Conservation (phyloP, 768 basidiomycete genomes). For the Hemileccinum impolitum region DNA sequence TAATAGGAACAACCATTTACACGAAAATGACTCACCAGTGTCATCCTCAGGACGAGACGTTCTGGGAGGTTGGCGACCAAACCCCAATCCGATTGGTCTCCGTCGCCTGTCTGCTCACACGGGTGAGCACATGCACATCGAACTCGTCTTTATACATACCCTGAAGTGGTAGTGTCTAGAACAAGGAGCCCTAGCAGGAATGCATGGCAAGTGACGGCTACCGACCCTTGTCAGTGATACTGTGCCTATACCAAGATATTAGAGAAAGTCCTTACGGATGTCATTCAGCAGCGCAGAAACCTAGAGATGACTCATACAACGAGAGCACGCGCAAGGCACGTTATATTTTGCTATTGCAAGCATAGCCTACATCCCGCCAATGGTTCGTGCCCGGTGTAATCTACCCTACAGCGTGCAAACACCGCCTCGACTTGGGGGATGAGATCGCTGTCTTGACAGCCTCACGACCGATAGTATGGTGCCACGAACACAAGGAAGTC, state of each 20-base stretch:
- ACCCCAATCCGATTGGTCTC: slow-evolving; percentile 4
- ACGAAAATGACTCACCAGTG: neutral
- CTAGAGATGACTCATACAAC: slow-evolving; percentile 2
- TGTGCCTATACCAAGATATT: no score
- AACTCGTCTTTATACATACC: neutral
- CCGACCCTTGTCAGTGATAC: neutral
- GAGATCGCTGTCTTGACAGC: slow-evolving; percentile 7
- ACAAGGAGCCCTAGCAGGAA: neutral
- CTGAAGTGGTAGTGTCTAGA: neutral
- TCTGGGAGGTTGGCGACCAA: neutral
- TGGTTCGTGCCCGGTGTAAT: no score
- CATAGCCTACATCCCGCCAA: no score
- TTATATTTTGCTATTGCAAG: no score
- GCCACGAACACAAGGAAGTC: slow-evolving; percentile 19
- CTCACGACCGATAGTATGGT: slow-evolving; percentile 17
- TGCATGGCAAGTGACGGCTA: slow-evolving; percentile 1
- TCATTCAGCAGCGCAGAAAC: neutral
- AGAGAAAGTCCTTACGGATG: slow-evolving; percentile 5
- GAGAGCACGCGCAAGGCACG: no score
- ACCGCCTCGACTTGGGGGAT: slow-evolving; percentile 14
- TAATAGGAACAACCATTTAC: no score
- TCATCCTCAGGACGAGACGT: neutral
- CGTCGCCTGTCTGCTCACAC: neutral
- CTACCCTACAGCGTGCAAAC: no score
- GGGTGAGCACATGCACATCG: neutral